phyloP scores from a whole-genome alignment of 2,329 filamentous ascomycete genomes.

The Aspergillus brunneoviolaceus region DNA sequence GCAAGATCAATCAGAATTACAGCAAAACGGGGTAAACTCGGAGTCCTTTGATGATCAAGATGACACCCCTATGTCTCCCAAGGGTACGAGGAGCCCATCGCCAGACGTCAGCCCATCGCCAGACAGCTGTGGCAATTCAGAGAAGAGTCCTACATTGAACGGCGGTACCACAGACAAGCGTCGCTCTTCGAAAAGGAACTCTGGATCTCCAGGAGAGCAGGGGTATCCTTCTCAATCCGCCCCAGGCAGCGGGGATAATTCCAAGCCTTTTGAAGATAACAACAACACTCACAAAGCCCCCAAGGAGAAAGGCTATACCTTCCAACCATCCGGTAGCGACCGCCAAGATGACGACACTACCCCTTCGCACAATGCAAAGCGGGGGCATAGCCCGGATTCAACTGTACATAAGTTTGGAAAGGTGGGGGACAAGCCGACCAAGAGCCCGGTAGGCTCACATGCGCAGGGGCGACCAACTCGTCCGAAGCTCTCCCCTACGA shows the following conservation, averaged over 20 bases:
- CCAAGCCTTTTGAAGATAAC: background rate
- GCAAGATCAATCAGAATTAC: too few relatives aligned
- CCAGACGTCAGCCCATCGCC: background rate
- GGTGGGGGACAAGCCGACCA: background rate
- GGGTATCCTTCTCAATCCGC: background rate
- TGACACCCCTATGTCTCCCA: background rate
- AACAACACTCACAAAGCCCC: background rate
- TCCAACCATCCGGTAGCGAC: background rate
- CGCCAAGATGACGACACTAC: background rate
- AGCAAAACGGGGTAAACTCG: background rate
- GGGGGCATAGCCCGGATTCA: background rate
- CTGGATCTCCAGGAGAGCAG: background rate
- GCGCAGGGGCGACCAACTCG: background rate
- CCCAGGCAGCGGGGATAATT: background rate
- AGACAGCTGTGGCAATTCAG: background rate
- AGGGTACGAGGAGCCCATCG: background rate
- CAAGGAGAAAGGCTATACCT: background rate
- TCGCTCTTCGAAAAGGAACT: background rate
- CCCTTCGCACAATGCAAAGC: background rate
- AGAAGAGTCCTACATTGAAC: background rate
- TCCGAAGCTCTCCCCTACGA: constrained; percentile 18
- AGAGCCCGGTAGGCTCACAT: background rate
- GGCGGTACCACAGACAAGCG: background rate
- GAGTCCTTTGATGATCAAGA: background rate
- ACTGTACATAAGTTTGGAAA: constrained; percentile 16